Base-by-base conservation (phyloP, 768 basidiomycete species). In the Xanthoconium stramineum region DNA sequence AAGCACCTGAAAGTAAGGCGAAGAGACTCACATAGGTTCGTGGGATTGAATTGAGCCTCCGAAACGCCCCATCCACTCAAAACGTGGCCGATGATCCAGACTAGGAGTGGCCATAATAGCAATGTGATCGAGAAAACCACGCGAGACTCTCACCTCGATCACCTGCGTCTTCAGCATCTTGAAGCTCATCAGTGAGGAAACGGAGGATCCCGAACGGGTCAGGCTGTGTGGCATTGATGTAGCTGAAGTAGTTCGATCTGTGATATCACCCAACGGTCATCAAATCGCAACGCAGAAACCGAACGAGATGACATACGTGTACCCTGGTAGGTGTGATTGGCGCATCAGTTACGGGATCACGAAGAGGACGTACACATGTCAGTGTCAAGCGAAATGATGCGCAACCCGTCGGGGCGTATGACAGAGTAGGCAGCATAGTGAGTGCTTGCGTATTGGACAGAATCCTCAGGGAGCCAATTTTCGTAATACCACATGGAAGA, bases 1-100 rank as follows among this genome's bases (percentile, higher is more conserved):
- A 8, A 9, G 2, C 4, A 24, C 24, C 24, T 24, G 24, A 24
- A 36, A 17, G 0, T 20, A 8, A 24, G 17, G 2, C 8, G 9
- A 39, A 51, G 15, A 13, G 10, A 64, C 78, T 57, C 56, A 78
- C 78, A 80, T 7, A 78, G 64, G 61, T 81, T 73, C 6, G 73
- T 74, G 1, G 79, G 79, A 60, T 76, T 76, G 40, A 67, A 59
- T 32, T 80, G 62, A 5, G 73, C 55, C 56, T 80, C 72, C 0
- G 75, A 65, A 0, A 75, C 78, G 44, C 74, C 76, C 75, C 78
- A 82, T 36, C 80, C 80, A 4, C 66, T 72, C 37, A 78, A 65
- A 36, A 82, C 80, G 47, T 81, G 81, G 3, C 80, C 80, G 7
- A 81, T 44, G 44, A 81, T 76, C 76, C 79, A 81, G 11, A 75